Evolutionary conservation across 1,139 yeast genomes (phyloP).

Genomic region (Debaryomyces sp.): DNA sequence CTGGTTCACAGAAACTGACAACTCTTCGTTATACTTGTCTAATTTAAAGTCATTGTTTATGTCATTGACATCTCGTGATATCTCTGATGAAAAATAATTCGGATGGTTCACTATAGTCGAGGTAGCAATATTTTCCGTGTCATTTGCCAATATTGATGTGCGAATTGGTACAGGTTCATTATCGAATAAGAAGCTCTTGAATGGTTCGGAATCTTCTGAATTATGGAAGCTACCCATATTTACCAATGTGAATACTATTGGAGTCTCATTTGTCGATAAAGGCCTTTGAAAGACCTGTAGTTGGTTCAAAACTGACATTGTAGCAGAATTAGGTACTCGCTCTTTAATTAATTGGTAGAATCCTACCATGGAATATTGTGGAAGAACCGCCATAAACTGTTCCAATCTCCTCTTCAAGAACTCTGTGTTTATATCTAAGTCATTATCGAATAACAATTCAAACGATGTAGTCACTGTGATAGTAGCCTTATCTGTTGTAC

Average conservation of each 20-base stretch:
- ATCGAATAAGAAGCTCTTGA: conserved; percentile 6
- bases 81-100: conserved; percentile 18
- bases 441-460: conserved; percentile 21
- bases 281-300: conserved; percentile 1
- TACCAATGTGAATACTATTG: conserved; percentile 1
- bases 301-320: conserved; percentile 13
- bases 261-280: conserved; percentile 7
- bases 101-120: conserved; percentile 29
- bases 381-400: conserved; percentile 31
- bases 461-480: conserved; percentile 23
- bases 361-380: conserved; percentile 32
- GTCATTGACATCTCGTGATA: conserved; percentile 10
- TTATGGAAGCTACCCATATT: not conserved
- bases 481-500: conserved; percentile 17
- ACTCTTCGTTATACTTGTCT: conserved; percentile 17
- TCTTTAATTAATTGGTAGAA: conserved; percentile 24
- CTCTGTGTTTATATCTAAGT: conserved; percentile 21
- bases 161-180: conserved; percentile 8
- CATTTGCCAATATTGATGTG: conserved; percentile 21
- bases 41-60: conserved; percentile 7
- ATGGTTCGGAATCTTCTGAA: not conserved
- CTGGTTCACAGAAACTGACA: conserved; percentile 24
- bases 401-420: conserved; percentile 28
- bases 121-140: conserved; percentile 30
- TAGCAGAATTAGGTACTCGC: conserved; percentile 11